Evolutionary conservation across 2,329 filamentous ascomycete genomes (phyloP).

Genomic region (Alternaria ethzedia): DNA sequence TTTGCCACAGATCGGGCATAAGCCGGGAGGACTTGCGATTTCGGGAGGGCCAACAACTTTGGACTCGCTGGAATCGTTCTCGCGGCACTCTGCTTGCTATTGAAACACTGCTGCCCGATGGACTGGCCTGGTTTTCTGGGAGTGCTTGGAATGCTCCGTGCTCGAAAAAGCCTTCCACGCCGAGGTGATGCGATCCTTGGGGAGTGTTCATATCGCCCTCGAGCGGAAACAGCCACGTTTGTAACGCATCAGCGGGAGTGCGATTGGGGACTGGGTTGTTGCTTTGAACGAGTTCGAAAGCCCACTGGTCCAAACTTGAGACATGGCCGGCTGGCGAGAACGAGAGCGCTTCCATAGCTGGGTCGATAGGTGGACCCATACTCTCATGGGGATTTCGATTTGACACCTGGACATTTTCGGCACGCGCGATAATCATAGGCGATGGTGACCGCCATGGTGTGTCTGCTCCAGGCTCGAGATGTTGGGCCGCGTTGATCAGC

Average conservation of each 20-base stretch:
- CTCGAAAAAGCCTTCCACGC: conserved; percentile 41
- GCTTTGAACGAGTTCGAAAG: conserved; percentile 47
- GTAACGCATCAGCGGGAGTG: conserved; percentile 44
- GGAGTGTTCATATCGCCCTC: conserved; percentile 39
- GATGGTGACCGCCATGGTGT: conserved; percentile 46
- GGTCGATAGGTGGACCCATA: conserved; percentile 47
- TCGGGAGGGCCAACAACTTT: conserved; percentile 48
- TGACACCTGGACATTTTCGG: conserved; percentile 30
- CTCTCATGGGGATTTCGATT: conserved; percentile 37
- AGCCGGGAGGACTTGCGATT: conserved; percentile 39
- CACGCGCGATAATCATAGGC: conserved; percentile 35
- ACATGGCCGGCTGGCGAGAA: conserved; percentile 45
- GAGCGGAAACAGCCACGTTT: conserved; percentile 47
- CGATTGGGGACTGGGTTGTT: conserved; percentile 45
- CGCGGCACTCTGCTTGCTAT: conserved; percentile 48
- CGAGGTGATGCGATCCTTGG: conserved; percentile 36
- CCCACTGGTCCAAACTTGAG: conserved; percentile 46
- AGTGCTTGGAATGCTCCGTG: conserved; percentile 31
- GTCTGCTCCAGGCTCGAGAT: conserved; percentile 42
- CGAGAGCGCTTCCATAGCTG: conserved; percentile 45
- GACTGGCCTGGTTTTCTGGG: conserved; percentile 37
- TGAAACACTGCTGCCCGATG: conserved; percentile 44
- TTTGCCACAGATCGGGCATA: conserved; percentile 47
- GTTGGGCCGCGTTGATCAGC: conserved; percentile 47
- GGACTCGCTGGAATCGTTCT: conserved; percentile 48